phyloP scores from a whole-genome alignment of 768 basidiomycete genomes.

The Podaxis sp. region DNA sequence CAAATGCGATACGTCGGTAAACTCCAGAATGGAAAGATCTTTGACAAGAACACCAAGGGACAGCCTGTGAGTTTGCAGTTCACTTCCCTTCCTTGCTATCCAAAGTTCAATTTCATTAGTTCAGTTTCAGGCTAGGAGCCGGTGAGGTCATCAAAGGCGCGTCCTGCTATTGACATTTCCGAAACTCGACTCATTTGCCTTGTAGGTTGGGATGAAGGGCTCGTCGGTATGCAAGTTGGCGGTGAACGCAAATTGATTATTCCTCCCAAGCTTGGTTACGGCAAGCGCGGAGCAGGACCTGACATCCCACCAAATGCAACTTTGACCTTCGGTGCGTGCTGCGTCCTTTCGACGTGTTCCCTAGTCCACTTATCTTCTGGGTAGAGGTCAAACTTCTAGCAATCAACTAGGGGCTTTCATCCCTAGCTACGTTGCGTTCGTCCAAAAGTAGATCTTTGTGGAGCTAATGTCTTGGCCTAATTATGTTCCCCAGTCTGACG shows the following conservation, averaged over 20 bases:
- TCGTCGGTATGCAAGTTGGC: conserved; percentile 88
- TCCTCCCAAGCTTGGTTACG: conserved; percentile 72
- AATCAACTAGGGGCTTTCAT: conserved; percentile 48
- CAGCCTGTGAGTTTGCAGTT: conserved; percentile 63
- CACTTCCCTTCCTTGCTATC: background rate
- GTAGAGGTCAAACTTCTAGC: conserved; percentile 73
- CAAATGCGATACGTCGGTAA: conserved; percentile 94
- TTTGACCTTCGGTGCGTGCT: conserved; percentile 69
- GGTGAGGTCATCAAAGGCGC: conserved; percentile 92
- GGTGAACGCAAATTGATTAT: conserved; percentile 84
- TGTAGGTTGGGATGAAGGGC: conserved; percentile 87
- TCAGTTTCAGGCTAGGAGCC: conserved; percentile 68
- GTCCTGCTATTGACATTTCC: conserved; percentile 15
- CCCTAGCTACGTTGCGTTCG: background rate
- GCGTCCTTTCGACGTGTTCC: background rate
- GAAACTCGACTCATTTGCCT: conserved; percentile 1
- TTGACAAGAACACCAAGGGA: conserved; percentile 83
- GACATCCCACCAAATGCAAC: conserved; percentile 81
- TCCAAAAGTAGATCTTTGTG: conserved; percentile 14
- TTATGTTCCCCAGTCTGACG: background rate
- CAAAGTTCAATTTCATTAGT: background rate
- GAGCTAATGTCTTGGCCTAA: conserved; percentile 7
- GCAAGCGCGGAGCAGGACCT: conserved; percentile 47
- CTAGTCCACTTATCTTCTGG: conserved; percentile 1
- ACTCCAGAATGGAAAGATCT: conserved; percentile 69